Percentiles rank a stretch among this genome's conserved stretches.
Evolutionary conservation across 2,329 filamentous ascomycete genomes (phyloP).

Genomic region (Macroventuria anomochaeta): DNA sequence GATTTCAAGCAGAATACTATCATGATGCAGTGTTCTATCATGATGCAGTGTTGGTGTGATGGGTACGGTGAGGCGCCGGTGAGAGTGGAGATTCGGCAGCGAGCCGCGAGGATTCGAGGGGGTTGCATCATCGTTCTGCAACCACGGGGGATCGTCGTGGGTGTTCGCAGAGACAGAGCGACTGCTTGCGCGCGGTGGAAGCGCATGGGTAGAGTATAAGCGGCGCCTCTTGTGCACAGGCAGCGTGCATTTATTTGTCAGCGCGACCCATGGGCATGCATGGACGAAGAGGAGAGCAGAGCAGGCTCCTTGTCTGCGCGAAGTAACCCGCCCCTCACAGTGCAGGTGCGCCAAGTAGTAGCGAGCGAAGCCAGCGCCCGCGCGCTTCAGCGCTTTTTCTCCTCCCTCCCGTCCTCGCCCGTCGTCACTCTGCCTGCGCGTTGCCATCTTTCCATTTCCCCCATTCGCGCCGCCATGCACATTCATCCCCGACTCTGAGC

Average conservation of each 20-base stretch:
- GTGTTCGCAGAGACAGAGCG: background rate
- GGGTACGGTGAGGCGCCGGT: background rate
- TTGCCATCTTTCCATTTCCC: background rate
- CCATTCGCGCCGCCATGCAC: background rate
- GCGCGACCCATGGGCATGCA: background rate
- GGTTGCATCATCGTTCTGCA: conserved; percentile 10
- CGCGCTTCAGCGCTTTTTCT: conserved; percentile 11
- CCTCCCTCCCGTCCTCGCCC: conserved; percentile 1
- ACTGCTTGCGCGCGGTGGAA: background rate
- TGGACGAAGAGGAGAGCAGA: background rate
- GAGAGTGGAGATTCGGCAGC: background rate
- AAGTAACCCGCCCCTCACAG: conserved; percentile 1
- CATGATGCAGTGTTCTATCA: background rate
- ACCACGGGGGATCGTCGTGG: background rate
- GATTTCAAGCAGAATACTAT: background rate
- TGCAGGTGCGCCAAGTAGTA: conserved; percentile 10
- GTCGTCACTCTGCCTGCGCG: background rate
- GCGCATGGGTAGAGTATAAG: background rate
- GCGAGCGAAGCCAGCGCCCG: conserved; percentile 9
- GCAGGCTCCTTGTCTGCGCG: background rate
- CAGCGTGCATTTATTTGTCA: background rate
- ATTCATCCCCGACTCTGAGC: background rate
- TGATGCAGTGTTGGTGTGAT: background rate
- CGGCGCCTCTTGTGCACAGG: background rate
- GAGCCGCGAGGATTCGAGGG: background rate